Evolutionary conservation across 228 moss, liverwort and hornwort species (phyloP).

Genomic region (Sphagnum magellanicum): DNA sequence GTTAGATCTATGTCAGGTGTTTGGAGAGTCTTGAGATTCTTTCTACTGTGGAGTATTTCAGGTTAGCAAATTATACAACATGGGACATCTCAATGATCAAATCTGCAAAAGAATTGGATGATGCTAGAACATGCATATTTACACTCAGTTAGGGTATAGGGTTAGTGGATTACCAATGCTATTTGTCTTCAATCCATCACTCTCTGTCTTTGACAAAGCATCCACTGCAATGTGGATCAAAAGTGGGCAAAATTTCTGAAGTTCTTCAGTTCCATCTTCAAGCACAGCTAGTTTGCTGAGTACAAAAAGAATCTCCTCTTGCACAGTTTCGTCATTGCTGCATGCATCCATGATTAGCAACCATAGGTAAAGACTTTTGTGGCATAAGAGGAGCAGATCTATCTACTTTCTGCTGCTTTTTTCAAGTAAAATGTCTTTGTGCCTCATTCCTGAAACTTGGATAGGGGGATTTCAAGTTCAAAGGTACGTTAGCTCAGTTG

Average conservation of each 20-base stretch:
- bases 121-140: no score
- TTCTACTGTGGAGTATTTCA: no score
- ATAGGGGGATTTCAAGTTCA: neutral
- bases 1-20: no score
- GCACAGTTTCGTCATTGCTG: constrained; percentile 44
- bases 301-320: constrained; percentile 53
- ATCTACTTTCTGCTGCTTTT: no score
- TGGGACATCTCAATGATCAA: no score
- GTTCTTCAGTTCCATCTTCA: constrained; percentile 49
- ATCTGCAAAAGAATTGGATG: no score
- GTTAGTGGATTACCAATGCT: constrained; percentile 40
- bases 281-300: constrained; percentile 55
- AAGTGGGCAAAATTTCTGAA: constrained; percentile 34
- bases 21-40: no score
- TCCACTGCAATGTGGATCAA: constrained; percentile 34
- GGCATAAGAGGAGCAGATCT: no score
- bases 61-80: no score
- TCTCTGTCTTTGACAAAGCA: constrained; percentile 49
- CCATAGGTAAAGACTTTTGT: neutral
- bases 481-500: neutral
- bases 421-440: no score
- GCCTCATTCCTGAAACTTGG: no score
- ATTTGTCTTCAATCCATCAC: constrained; percentile 53
- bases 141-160: no score
- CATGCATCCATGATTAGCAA: neutral